Evolutionary conservation across 176 grass and related monocot genomes (phyloP), one percentile per base, ranked within the genome.

Genomic region (Triticum aestivum): DNA sequence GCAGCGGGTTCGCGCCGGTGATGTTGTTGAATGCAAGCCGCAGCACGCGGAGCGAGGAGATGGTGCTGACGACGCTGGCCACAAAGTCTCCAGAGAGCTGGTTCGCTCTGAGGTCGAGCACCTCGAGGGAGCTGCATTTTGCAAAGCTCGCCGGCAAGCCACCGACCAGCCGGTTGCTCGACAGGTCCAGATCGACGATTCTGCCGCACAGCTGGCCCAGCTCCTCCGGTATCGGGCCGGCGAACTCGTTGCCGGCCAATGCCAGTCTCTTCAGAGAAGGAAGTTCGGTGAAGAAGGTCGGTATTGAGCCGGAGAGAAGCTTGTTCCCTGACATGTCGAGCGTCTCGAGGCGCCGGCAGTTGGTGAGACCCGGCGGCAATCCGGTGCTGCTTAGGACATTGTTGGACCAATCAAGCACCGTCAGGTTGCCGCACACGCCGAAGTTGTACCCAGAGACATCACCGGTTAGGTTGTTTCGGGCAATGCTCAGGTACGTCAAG

Each of bases 11-110:
- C 32, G 38, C 18, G 9, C 94, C 90, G 0, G 84, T 85, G 86
- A 99, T 87, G 77, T 99, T 99, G 85, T 99, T 99, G 92, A 96
- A 96, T 0, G 97, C 65, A 5, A 99, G 80, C 69, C 85, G 86
- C 34, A 99, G 91, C 85, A 44, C 68, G 14, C 91, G 68, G 33
- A 99, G 85, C 3, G 94, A 89, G 27, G 90, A 68, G 68, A 98
- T 86, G 77, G 90, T 98, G 66, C 92, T 90, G 75, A 94, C 32
- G 23, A 94, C 90, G 18, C 33, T 85, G 45, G 52, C 47, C 47
- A 93, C 72, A 14, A 98, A 98, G 90, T 88, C 87, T 0, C 97
- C 97, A 8, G 92, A 88, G n/a, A 98, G 87, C 84, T 96, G 94
- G 81, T 98, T 98, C 34, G 65, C 35, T 12, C 90, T 71, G 7